Base-by-base conservation (phyloP, 2,329 filamentous ascomycete species). In the Stagonosporopsis chrysanthemi region DNA sequence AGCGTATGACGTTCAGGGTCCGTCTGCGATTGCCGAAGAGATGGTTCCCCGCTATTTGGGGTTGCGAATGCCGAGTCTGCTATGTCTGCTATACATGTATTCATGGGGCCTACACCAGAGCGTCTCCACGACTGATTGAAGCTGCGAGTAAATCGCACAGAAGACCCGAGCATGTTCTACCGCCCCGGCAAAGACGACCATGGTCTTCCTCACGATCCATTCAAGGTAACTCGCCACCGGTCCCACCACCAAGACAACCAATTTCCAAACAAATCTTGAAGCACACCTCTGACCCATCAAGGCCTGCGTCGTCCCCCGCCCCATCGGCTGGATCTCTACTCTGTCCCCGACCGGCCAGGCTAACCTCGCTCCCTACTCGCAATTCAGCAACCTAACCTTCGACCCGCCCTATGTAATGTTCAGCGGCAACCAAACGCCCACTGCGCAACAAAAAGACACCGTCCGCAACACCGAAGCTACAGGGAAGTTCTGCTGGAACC, bases 361-460 rank as follows among this genome's bases (percentile, higher is more conserved):
- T 67, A 87, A 87, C 62, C 79, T 88, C 2, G 85, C 85, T 0
- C 85, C 85, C 0, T 88, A 84, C 73, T 82, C 77, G 0, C 85
- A 88, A 72, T 88, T 88, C 79, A 86, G 83, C 71, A 87, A 87
- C 62, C 79, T 88, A 0, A 86, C 83, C 29, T 88, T 86, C 72
- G 84, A 86, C 67, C 85, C 85, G 0, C 85, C 85, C 0, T 86
- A 86, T 65, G 81, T 88, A 26, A 85, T 88, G 81, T 88, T 88
- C 79, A 78, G 77, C 31, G 80, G 82, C 2, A 87, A 88, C 72
- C 83, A 86, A 68, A 84, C 81, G 0, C 73, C 79, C 0, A 61
- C 71, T 8, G 68, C 66, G 2, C 48, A 64, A 0, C 81, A 82
- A 55, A 88, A 88, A 68, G 84, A 88, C 72, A 86, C 81, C 0